Conservation (phyloP, 2,329 filamentous ascomycete genomes). For the Fusarium vanettenii region DNA sequence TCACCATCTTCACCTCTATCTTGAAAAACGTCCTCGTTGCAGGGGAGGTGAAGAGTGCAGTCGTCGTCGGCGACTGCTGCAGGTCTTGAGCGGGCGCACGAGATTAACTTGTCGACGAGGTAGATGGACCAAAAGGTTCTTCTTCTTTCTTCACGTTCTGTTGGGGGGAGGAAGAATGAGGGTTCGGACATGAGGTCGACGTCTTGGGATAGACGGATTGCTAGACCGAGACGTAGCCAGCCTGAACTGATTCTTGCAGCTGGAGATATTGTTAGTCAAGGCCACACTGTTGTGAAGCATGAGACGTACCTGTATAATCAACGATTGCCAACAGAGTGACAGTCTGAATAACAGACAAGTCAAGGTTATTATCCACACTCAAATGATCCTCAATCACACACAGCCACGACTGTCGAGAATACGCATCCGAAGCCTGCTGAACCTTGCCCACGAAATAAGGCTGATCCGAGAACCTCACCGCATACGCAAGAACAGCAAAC, state of each 20-base stretch:
- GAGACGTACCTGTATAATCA: not conserved
- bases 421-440: slow-evolving; percentile 13
- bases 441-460: slow-evolving; percentile 2
- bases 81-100: slow-evolving; percentile 49
- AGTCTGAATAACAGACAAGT: slow-evolving; percentile 48
- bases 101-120: slow-evolving; percentile 51
- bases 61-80: slow-evolving; percentile 48
- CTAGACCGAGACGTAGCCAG: slow-evolving; percentile 51
- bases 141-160: slow-evolving; percentile 43
- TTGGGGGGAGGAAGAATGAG: slow-evolving; percentile 10
- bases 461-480: slow-evolving; percentile 4
- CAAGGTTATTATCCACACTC: slow-evolving; percentile 13
- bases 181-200: slow-evolving; percentile 49
- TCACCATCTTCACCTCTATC: not conserved
- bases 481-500: not conserved
- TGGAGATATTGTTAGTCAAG: slow-evolving; percentile 16
- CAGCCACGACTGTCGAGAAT: slow-evolving; percentile 21
- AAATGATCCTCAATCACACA: slow-evolving; percentile 25
- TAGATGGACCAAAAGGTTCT: slow-evolving; percentile 54
- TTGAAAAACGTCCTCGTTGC: slow-evolving; percentile 21
- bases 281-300: not conserved
- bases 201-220: slow-evolving; percentile 50
- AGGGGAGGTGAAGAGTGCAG: slow-evolving; percentile 48
- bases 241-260: slow-evolving; percentile 35
- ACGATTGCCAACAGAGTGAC: slow-evolving; percentile 32